Conservation (phyloP, 331 rosid species). For the Phaseolus coccineus region DNA sequence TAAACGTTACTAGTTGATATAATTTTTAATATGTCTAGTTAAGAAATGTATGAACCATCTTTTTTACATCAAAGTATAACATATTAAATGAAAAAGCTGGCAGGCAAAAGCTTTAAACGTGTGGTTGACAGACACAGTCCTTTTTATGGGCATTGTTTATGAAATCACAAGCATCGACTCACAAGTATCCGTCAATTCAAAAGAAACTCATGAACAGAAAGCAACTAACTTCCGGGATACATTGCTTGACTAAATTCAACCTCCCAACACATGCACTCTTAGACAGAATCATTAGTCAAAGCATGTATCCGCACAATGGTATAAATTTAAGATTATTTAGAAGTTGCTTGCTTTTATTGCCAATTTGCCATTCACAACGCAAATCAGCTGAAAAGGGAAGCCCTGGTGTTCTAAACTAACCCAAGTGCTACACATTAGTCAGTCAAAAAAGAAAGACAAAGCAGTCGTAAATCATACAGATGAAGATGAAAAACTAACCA, state of each 20-base stretch:
- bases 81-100: neutral
- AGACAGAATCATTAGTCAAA: neutral
- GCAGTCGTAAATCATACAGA: neutral
- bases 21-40: neutral
- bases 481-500: neutral
- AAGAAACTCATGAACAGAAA: conserved; percentile 34
- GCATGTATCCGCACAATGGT: neutral
- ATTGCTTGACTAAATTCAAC: conserved; percentile 9
- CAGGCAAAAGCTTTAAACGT: neutral
- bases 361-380: neutral
- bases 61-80: neutral
- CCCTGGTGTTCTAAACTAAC: neutral
- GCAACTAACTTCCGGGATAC: neutral
- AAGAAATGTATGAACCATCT: too few species aligned
- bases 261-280: neutral
- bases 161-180: conserved; percentile 3
- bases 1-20: too few species aligned
- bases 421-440: neutral
- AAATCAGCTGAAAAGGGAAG: neutral
- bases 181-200: conserved; percentile 28
- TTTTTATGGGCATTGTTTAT: neutral
- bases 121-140: neutral
- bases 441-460: neutral
- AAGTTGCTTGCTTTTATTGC: neutral
- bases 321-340: too few species aligned